Evolutionary conservation across 805 yeast species (phyloP).

Genomic region (Scheffersomyces stipitis): DNA sequence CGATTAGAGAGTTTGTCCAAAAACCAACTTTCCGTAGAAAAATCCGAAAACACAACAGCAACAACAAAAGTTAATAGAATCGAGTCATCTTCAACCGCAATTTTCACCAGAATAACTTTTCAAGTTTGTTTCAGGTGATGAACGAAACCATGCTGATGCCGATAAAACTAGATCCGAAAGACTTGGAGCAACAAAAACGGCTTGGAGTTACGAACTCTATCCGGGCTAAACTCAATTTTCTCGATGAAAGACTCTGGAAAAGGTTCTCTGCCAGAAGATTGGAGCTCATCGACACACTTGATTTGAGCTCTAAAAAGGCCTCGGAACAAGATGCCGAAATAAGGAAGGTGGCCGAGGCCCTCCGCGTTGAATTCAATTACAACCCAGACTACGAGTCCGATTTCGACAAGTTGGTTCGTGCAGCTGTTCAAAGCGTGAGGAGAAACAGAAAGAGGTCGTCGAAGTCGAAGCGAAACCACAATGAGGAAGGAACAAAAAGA

Average conservation of each 20-base stretch:
- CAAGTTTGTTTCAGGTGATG: background rate
- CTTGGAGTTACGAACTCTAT: slow-evolving; percentile 59
- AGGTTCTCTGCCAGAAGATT: slow-evolving; percentile 86
- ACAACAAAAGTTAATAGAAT: too few relatives aligned
- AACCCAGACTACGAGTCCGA: slow-evolving; percentile 59
- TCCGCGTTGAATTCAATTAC: slow-evolving; percentile 78
- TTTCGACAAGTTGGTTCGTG: slow-evolving; percentile 85
- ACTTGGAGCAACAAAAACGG: slow-evolving; percentile 26
- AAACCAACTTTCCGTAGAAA: too few relatives aligned
- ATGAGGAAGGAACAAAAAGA: slow-evolving; percentile 7
- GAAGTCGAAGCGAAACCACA: slow-evolving; percentile 21
- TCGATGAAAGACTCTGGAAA: slow-evolving; percentile 85
- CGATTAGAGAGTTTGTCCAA: too few relatives aligned
- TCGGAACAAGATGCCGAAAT: slow-evolving; percentile 89
- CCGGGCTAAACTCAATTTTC: slow-evolving; percentile 64
- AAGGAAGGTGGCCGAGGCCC: slow-evolving; percentile 69
- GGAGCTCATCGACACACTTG: slow-evolving; percentile 79
- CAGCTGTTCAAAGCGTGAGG: slow-evolving; percentile 91
- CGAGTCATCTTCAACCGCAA: background rate
- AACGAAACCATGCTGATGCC: background rate
- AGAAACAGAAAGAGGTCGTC: slow-evolving; percentile 76
- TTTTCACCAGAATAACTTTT: background rate
- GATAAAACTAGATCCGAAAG: slow-evolving; percentile 2
- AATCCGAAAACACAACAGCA: too few relatives aligned
- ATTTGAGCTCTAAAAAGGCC: slow-evolving; percentile 70